Evolutionary conservation across 169 alveolate genomes (phyloP), one percentile per base, ranked within the genome.

Genomic region (Eimeria brunetti): DNA sequence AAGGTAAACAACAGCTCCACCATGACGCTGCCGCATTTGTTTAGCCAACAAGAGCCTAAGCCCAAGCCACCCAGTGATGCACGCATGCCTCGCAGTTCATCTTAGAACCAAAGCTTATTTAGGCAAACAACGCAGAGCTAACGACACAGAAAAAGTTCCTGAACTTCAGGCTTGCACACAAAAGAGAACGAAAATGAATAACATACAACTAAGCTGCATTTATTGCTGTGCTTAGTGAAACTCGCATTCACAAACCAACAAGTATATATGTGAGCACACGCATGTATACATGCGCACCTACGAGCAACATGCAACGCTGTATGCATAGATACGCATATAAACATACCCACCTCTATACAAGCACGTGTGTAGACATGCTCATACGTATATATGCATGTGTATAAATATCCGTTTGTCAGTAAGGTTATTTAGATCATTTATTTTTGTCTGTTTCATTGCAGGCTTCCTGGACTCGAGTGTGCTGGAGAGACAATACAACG

Each of bases 391-490:
- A 60, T 60, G 22, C 22, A 60, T 60, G 22, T 60, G 22, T 18
- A 60, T 60, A 60, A 16, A 60, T 60, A 60, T 60, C 2, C 62
- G 62, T 53, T 11, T 53, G 62, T 11, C 14, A 14, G 62, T 53
- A 18, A 3, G 18, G 62, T 14, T 53, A 53, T 1, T 1, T 53
- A 4, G 2, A 53, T 53, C 46, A 41, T 41, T 41, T 11, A 6
- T 7, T 24, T 75, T 0, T 75, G 58, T 11, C 69, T 27, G 18
- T 83, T 11, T 58, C 18, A 36, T 0, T 56, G 41, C 91, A 83
- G 91, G 91, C 58, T 83, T 56, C 91, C 41, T 83, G 56, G 76
- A 83, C 24, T 18, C 76, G 20, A 56, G 51, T 30, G 75, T 27
- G 24, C 76, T 83, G 53, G 41, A 30, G 12, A 30, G 91, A 36